Base-by-base conservation (phyloP, 2,329 filamentous ascomycete species). In the Pseudohalonectria lignicola region DNA sequence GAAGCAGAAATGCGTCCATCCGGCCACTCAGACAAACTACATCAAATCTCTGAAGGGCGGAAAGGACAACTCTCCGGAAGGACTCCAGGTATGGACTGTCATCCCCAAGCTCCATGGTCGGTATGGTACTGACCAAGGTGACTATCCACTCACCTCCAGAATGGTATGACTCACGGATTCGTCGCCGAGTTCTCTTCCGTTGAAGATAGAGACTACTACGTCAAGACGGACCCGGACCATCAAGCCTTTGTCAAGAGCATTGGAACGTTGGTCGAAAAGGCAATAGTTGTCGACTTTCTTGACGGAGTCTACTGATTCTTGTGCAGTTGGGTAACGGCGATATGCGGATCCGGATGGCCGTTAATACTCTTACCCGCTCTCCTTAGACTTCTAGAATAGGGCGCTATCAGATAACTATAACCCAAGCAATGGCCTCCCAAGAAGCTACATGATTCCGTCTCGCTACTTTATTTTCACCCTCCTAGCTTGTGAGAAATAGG, bases 161-260 rank as follows among this genome's bases (percentile, higher is more conserved):
- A 67, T 32, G 77, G 68, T 0, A 71, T 78, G 26, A 76, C 76
- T 1, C 79, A 86, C 49, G 75, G 66, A 1, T 84, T 84, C 47
- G 67, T 85, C 2, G 66, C 72, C 18, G 69, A 81, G 47, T 84
- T 86, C 42, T 66, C 69, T 4, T 78, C 54, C 33, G 63, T 64
- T 20, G 69, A 73, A 43, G 79, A 86, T 48, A 62, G 79, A 39
- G 69, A 76, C 44, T 85, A 84, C 49, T 85, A 85, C 49, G 52
- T 79, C 3, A 53, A 69, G 34, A 61, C 70, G 18, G 80, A 86
- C 46, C 78, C 77, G 1, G 67, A 59, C 25, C 80, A 86, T 54
- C 55, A 64, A 36, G 69, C 56, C 0, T 82, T 83, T 49, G 60
- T 72, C 9, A 59, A 64, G 43, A 67, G 58, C 44, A 51, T 72